phyloP scores from a whole-genome alignment of 1,284 basidiomycete species.

The Laetiporus sulphureus region DNA sequence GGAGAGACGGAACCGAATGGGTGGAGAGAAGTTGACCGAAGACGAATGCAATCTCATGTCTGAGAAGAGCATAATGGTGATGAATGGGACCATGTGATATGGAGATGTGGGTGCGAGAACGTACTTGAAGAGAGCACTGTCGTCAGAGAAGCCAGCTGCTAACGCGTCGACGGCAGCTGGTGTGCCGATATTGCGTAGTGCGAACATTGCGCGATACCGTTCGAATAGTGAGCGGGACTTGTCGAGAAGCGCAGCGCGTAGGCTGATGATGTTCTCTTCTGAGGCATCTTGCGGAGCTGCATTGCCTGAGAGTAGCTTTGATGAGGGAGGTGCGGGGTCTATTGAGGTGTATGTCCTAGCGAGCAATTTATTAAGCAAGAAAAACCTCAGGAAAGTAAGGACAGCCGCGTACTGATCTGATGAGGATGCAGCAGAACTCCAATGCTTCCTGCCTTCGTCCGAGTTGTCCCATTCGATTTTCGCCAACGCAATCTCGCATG shows the following conservation, averaged over 20 bases:
- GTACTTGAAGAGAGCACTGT: constrained; percentile 88
- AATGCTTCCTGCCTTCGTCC: constrained; percentile 54
- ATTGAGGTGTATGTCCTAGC: constrained; percentile 76
- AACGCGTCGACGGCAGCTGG: constrained; percentile 83
- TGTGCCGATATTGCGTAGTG: constrained; percentile 85
- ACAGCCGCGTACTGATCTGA: constrained; percentile 26
- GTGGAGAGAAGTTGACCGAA: constrained; percentile 94
- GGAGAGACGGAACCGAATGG: constrained; percentile 82
- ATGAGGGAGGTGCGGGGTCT: constrained; percentile 88
- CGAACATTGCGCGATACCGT: constrained; percentile 98
- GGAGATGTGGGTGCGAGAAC: too few relatives aligned
- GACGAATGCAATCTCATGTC: constrained; percentile 96
- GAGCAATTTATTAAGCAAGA: background rate
- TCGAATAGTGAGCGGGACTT: constrained; percentile 76
- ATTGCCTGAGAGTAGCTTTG: constrained; percentile 47
- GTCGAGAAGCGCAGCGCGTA: constrained; percentile 67
- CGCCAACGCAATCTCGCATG: constrained; percentile 94
- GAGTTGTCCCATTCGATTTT: constrained; percentile 94
- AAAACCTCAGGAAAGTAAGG: background rate
- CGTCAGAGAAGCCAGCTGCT: constrained; percentile 83
- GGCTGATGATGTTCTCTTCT: constrained; percentile 42
- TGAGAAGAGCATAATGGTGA: constrained; percentile 24
- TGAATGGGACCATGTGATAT: too few relatives aligned
- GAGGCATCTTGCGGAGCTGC: constrained; percentile 43
- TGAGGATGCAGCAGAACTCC: constrained; percentile 24